These are phyloP conservation scores for Grammothele lineata DNA, from an alignment of 768 basidiomycete genomes.

Conservation along the genomic window DNA sequence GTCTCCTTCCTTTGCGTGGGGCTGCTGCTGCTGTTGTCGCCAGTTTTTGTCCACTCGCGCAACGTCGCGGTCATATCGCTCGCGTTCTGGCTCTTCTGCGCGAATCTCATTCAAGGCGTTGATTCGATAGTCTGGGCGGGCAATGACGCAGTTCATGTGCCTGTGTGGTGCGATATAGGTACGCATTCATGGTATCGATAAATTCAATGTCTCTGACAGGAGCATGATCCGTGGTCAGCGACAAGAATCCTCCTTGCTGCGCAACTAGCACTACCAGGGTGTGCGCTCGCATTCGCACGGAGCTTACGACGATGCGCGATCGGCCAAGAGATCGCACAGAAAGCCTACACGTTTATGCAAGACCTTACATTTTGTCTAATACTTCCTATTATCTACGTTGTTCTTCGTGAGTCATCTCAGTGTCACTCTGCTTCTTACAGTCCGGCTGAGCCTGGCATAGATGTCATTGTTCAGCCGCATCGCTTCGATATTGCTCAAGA, in stretches of 20 bases:
- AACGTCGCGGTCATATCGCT: conserved; percentile 28
- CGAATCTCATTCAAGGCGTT: conserved; percentile 36
- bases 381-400: conserved; percentile 28
- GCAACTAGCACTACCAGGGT: conserved; percentile 18
- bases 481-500: conserved; percentile 32
- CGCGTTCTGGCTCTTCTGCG: conserved; percentile 28
- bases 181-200: conserved; percentile 24
- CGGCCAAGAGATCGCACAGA: conserved; percentile 10
- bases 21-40: conserved; percentile 18
- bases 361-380: conserved; percentile 22
- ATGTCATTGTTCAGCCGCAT: conserved; percentile 34
- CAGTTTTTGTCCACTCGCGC: conserved; percentile 12
- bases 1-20: conserved; percentile 25
- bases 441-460: conserved; percentile 23
- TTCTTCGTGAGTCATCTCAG: conserved; percentile 27
- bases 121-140: conserved; percentile 62
- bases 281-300: conserved; percentile 11
- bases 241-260: conserved; percentile 20
- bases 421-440: conserved; percentile 25
- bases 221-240: conserved; percentile 31
- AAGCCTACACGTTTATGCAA: conserved; percentile 8
- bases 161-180: conserved; percentile 81
- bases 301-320: conserved; percentile 3
- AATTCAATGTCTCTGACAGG: conserved; percentile 27
- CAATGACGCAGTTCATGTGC: conserved; percentile 38